phyloP scores from a whole-genome alignment of 176 grass and related monocot species.

The Triticum turgidum region DNA sequence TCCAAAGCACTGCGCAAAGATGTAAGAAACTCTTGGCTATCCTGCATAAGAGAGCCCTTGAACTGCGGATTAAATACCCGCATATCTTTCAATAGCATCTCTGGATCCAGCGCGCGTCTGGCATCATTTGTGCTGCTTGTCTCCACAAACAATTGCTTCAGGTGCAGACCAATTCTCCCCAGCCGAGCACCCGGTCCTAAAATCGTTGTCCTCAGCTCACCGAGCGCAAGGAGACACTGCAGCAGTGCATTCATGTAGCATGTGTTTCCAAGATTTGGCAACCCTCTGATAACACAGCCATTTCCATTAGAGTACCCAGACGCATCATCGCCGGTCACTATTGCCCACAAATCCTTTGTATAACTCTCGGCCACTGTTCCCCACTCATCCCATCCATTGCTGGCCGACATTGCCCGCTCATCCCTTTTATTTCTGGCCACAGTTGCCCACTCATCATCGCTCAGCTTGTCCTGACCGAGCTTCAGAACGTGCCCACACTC shows the following conservation, averaged over 20 bases:
- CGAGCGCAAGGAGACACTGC: conserved; percentile 79
- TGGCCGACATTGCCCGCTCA: background rate
- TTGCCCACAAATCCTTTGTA: background rate
- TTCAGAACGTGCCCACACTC: conserved; percentile 17
- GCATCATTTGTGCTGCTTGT: conserved; percentile 34
- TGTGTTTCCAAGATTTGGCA: conserved; percentile 58
- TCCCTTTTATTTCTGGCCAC: background rate
- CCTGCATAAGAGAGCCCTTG: conserved; percentile 29
- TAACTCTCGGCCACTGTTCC: background rate
- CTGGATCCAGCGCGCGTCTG: conserved; percentile 30
- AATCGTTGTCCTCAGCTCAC: conserved; percentile 47
- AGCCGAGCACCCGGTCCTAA: conserved; percentile 30
- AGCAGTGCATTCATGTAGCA: conserved; percentile 79
- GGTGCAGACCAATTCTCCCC: conserved; percentile 38
- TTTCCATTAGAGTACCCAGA: conserved; percentile 6
- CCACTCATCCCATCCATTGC: background rate
- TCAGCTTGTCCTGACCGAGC: background rate
- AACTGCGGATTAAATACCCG: conserved; percentile 31
- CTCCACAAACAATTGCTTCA: conserved; percentile 61
- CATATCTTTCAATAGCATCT: conserved; percentile 41
- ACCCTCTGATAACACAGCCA: conserved; percentile 54
- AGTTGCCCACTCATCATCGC: background rate
- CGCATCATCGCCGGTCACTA: background rate
- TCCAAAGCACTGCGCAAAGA: conserved; percentile 47
- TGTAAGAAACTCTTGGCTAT: conserved; percentile 69